Conservation (phyloP, 75 land plant genomes). For the Picea sitchensis region DNA sequence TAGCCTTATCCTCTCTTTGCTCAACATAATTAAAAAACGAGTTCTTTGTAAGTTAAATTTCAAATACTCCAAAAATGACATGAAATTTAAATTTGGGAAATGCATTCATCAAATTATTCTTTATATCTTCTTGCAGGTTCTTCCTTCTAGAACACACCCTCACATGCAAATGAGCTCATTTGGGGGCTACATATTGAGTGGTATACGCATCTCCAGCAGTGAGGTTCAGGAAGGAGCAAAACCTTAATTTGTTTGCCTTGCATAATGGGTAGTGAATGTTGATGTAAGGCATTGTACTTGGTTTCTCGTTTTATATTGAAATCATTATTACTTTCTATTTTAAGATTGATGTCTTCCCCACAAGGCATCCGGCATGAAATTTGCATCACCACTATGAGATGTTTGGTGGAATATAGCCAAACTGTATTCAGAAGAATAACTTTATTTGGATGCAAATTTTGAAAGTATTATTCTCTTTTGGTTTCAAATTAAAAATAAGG, state of each 20-base stretch:
- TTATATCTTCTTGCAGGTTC: conserved; percentile 52
- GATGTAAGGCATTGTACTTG: background rate
- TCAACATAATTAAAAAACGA: background rate
- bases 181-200: conserved; percentile 89
- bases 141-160: conserved; percentile 93
- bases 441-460: background rate
- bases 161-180: conserved; percentile 90
- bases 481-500: background rate
- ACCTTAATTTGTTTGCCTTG: background rate
- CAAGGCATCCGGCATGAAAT: background rate
- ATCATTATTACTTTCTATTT: background rate
- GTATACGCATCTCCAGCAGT: conserved; percentile 41
- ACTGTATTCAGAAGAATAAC: background rate
- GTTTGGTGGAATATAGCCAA: background rate
- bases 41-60: background rate
- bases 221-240: background rate
- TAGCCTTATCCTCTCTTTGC: background rate
- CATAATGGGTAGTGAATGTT: background rate
- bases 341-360: background rate
- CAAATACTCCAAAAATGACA: background rate
- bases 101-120: background rate
- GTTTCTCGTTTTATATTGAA: background rate
- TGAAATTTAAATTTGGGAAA: background rate
- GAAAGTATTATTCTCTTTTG: background rate
- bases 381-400: background rate